Base-by-base conservation (phyloP, 768 basidiomycete genomes). In the Hericium alpestre region DNA sequence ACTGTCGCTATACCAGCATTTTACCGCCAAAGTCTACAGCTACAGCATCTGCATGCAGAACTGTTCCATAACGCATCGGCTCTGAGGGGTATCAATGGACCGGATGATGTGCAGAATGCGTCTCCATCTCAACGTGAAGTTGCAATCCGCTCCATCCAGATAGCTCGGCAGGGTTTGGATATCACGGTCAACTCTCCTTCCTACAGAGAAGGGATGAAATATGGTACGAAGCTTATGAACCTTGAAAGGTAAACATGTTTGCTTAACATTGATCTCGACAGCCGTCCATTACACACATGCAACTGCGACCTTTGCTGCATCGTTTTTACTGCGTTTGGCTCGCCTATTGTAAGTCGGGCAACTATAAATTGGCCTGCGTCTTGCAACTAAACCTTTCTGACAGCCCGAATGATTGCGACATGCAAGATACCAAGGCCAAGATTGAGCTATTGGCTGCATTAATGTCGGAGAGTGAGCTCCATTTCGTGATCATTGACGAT, bases 251-350 rank as follows among this genome's bases (percentile, higher is more conserved):
- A 6, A 18, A 8, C 18, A 1, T 22, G 15, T 37, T 53, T 10
- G 40, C 51, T 43, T 11, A 57, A 52, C 11, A 39, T 46, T 7
- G 49, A 22, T 15, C 9, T 32, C 6, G 32, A 32, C 61, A 90
- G 90, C 91, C 15, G 88, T 93, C n/a, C 86, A 90, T 66, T 87
- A 89, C 64, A 88, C 88, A 13, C 93, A 97, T 66, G 90, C 90
- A 43, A 90, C 91, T 27, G 93, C 93, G 5, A 95, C 93, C 0
- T 97, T 97, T 71, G 81, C 90, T 20, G 93, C 93, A 12, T 90
- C 91, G 3, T 88, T 97, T 70, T 75, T 95, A 58, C 76, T 97
- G 51, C 85, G 93, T 37, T 75, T 96, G 51, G 83, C 86, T 39
- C 82, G 93, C 23, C 76, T 97, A 41, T 94, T 96, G 90, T 92